Conservation (phyloP, 495 filamentous ascomycete species). For the Lasiosphaeria miniovina region DNA sequence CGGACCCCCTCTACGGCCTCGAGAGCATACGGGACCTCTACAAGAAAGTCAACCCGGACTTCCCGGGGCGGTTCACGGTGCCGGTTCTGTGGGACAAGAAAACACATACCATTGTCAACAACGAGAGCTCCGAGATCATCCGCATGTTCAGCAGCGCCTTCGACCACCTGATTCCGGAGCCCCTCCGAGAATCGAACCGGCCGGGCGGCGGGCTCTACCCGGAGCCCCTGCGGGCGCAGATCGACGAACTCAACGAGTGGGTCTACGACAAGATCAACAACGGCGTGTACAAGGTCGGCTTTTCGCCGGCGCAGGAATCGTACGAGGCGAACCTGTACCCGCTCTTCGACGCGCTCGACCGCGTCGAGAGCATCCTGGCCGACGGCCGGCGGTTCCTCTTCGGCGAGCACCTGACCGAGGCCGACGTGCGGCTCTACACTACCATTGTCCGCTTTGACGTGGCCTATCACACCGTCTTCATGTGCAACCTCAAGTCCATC, state of each 20-base stretch:
- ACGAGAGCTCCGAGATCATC: conserved; percentile 76
- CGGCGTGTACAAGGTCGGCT: conserved; percentile 65
- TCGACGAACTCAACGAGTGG: conserved; percentile 78
- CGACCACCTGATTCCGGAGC: conserved; percentile 63
- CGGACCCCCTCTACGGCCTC: conserved; percentile 62
- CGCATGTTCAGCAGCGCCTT: conserved; percentile 66
- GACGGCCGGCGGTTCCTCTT: conserved; percentile 49
- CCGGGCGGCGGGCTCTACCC: conserved; percentile 55
- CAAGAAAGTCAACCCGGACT: conserved; percentile 58
- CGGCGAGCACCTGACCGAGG: conserved; percentile 66
- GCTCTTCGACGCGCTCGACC: conserved; percentile 69
- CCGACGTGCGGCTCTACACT: conserved; percentile 74
- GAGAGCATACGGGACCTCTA: conserved; percentile 64
- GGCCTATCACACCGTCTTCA: conserved; percentile 81
- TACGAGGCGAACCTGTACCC: conserved; percentile 63
- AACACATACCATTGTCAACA: conserved; percentile 64
- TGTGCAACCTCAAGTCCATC: conserved; percentile 75
- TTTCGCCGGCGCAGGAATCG: conserved; percentile 58
- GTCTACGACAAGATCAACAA: conserved; percentile 84
- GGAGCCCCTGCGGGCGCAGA: conserved; percentile 51
- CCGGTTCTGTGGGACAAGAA: conserved; percentile 72
- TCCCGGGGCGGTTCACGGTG: conserved; percentile 65
- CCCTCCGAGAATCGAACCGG: conserved; percentile 55
- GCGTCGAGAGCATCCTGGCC: conserved; percentile 62
- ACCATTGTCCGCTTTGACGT: conserved; percentile 77